phyloP scores from a whole-genome alignment of 805 yeast species.

The Suhomyces canberraensis region DNA sequence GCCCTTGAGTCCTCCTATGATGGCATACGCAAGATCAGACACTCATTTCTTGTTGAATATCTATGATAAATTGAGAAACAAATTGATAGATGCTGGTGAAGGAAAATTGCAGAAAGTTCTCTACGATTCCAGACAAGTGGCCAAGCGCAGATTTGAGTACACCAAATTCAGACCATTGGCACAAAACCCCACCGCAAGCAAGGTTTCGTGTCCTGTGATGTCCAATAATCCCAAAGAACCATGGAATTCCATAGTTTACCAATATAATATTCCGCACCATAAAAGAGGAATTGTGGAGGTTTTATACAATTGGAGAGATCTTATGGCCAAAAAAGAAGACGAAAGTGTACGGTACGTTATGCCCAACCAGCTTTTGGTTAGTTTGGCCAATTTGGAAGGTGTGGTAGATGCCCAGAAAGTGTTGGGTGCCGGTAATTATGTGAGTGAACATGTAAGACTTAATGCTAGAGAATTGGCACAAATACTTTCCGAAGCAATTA shows the following conservation, averaged over 20 bases:
- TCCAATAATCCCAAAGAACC: slow-evolving; percentile 54
- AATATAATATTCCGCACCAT: slow-evolving; percentile 58
- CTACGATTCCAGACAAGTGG: slow-evolving; percentile 72
- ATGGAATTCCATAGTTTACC: slow-evolving; percentile 59
- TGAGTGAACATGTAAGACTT: slow-evolving; percentile 55
- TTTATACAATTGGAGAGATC: slow-evolving; percentile 82
- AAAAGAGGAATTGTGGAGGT: slow-evolving; percentile 55
- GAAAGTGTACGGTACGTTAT: slow-evolving; percentile 81
- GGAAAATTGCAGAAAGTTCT: slow-evolving; percentile 60
- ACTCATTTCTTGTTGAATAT: slow-evolving; percentile 87
- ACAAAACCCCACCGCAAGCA: slow-evolving; percentile 10
- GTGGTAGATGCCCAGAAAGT: slow-evolving; percentile 63
- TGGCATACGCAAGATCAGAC: slow-evolving; percentile 87
- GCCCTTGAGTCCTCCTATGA: slow-evolving; percentile 75
- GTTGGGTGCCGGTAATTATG: slow-evolving; percentile 42
- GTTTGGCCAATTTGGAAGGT: slow-evolving; percentile 47
- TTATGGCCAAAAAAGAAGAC: slow-evolving; percentile 67
- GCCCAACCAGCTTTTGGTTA: slow-evolving; percentile 74
- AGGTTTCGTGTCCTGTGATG: slow-evolving; percentile 49
- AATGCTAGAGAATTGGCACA: slow-evolving; percentile 56
- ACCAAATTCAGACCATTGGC: slow-evolving; percentile 55
- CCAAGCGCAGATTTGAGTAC: slow-evolving; percentile 78
- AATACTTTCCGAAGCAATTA: slow-evolving; percentile 46
- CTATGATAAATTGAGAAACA: slow-evolving; percentile 68
- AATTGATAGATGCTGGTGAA: slow-evolving; percentile 43